Evolutionary conservation across 1,284 basidiomycete species (phyloP).

Genomic region (Tremellales sp.): DNA sequence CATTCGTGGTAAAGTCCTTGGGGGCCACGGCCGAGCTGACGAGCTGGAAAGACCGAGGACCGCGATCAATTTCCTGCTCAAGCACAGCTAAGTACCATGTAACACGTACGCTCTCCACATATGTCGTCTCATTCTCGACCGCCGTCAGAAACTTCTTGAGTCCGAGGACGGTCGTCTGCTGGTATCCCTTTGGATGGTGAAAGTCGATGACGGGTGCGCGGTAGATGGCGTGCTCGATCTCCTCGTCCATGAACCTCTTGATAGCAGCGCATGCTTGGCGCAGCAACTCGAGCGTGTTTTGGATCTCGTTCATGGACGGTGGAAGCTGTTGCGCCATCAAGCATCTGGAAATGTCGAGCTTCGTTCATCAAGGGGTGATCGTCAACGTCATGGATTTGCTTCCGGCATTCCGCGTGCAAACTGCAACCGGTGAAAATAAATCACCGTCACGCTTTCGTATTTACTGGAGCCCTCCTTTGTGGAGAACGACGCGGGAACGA

Average conservation of each 20-base stretch:
- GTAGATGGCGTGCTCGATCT: conserved; percentile 20
- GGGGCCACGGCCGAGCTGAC: conserved; percentile 16
- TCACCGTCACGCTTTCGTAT: too few relatives aligned
- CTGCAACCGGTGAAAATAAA: too few relatives aligned
- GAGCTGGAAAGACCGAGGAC: conserved; percentile 7
- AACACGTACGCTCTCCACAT: conserved; percentile 29
- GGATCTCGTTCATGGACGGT: not conserved
- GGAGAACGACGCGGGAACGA: too few relatives aligned
- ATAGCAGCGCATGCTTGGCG: not conserved
- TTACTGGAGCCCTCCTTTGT: too few relatives aligned
- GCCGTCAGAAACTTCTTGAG: conserved; percentile 31
- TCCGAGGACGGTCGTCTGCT: conserved; percentile 29
- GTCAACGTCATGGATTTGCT: too few relatives aligned
- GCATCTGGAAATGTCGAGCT: too few relatives aligned
- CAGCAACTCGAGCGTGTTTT: not conserved
- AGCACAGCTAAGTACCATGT: not conserved
- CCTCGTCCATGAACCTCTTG: conserved; percentile 9
- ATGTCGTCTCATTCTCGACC: conserved; percentile 30
- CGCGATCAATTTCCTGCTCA: not conserved
- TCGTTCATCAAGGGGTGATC: too few relatives aligned
- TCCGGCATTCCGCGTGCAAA: too few relatives aligned
- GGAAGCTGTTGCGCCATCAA: too few relatives aligned
- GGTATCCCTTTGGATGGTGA: conserved; percentile 33
- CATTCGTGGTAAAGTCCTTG: conserved; percentile 34
- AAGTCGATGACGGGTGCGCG: conserved; percentile 39